Evolutionary conservation across 1,139 yeast species (phyloP), one percentile per base, ranked within the genome.

Genomic region (Blastobotrys capitulatus): DNA sequence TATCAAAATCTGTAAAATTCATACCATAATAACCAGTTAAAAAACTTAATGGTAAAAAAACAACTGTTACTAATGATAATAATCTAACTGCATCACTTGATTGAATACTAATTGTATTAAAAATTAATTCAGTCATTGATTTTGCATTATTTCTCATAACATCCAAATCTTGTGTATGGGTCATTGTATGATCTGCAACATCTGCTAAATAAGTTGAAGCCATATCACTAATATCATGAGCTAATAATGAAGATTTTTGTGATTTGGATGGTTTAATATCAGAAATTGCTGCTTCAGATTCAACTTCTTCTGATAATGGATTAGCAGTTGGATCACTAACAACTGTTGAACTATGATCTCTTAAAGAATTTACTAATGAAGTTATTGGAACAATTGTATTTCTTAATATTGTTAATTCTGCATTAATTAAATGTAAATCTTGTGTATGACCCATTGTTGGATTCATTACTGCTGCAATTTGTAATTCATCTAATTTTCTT

Each of bases 11-110:
- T 18, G 70, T 68, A 54, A 80, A 76, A 54, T 78, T 77, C 82
- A 78, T 78, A 19, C 83, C 83, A 56, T 74, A 78, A 57, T 77
- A 78, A 10, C 82, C 81, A 1, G 82, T 76, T 70, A 79, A 69
- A 57, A 78, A 78, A 6, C 78, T 71, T 46, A 78, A 58, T 9
- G 82, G 83, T 44, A 78, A 63, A 54, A 78, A 78, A 19, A 78
- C 70, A 12, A 78, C 80, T 0, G 80, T 74, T 8, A 78, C 77
- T 31, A 78, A 59, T 8, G 80, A 74, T 45, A 78, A 63, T 57
- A 73, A 71, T 47, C 71, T 70, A 70, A 78, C 77, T 6, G 80
- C 72, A 54, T 70, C 76, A 51, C 77, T 75, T 2, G 79, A 75
- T 48, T 75, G 76, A 13, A 76, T 76, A 1, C 78, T 72, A 29